Percentiles rank a stretch among this genome's conserved stretches.
These are phyloP conservation scores for Pisolithus sp. DNA, from an alignment of 768 basidiomycete genomes.

Conservation along the genomic window DNA sequence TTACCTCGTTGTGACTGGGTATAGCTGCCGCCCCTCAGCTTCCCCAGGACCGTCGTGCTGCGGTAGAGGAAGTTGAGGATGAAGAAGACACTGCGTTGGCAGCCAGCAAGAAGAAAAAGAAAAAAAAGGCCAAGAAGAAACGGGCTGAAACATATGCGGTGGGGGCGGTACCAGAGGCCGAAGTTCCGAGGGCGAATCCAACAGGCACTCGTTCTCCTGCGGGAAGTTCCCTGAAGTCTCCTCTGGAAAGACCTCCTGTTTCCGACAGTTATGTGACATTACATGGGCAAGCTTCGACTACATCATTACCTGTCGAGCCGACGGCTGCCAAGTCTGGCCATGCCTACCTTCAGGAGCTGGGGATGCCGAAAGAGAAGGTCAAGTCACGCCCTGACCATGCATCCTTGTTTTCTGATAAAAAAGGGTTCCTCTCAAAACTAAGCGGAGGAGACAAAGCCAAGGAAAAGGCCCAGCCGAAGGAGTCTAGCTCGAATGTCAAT, in stretches of 20 bases:
- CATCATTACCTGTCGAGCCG: constrained; percentile 40
- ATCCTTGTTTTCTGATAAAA: constrained; percentile 40
- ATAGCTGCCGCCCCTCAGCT: constrained; percentile 18
- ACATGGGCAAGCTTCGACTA: constrained; percentile 29
- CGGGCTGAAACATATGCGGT: constrained; percentile 29
- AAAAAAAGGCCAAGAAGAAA: constrained; percentile 73
- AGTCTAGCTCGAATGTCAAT: constrained; percentile 10
- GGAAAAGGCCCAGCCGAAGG: constrained; percentile 29
- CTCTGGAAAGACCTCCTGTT: constrained; percentile 1
- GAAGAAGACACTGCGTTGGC: constrained; percentile 41
- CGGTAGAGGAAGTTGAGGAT: constrained; percentile 70
- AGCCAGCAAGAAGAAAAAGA: constrained; percentile 60
- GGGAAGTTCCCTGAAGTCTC: constrained; percentile 21
- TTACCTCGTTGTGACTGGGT: background rate
- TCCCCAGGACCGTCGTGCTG: constrained; percentile 35
- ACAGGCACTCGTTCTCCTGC: constrained; percentile 13
- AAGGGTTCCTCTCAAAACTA: constrained; percentile 49
- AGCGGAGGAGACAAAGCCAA: constrained; percentile 31
- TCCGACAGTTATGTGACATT: constrained; percentile 16
- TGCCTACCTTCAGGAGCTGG: constrained; percentile 56
- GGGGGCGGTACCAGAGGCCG: constrained; percentile 18
- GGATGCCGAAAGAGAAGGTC: constrained; percentile 52
- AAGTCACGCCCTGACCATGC: constrained; percentile 64
- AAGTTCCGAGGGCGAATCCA: constrained; percentile 11
- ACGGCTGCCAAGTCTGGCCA: constrained; percentile 61